phyloP scores from a whole-genome alignment of 2,329 filamentous ascomycete species.

The Epichloe gansuensis region DNA sequence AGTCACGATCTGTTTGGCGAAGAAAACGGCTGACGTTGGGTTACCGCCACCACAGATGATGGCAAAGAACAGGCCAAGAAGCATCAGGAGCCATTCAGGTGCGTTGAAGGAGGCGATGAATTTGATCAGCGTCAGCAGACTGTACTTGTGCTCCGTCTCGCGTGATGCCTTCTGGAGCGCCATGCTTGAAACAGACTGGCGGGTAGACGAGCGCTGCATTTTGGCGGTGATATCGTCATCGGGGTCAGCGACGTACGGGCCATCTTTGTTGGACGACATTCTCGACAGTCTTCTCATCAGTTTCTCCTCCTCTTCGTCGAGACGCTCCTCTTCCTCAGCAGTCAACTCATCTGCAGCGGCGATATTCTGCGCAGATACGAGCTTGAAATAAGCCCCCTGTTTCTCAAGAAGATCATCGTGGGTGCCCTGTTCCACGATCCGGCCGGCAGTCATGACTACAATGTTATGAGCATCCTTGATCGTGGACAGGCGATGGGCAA shows the following conservation, averaged over 20 bases:
- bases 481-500: slow-evolving; percentile 88
- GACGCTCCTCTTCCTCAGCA: slow-evolving; percentile 35
- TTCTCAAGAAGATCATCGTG: slow-evolving; percentile 66
- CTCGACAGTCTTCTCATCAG: slow-evolving; percentile 29
- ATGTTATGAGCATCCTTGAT: slow-evolving; percentile 94
- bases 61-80: slow-evolving; percentile 58
- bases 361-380: slow-evolving; percentile 83
- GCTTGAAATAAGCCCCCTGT: slow-evolving; percentile 63
- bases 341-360: slow-evolving; percentile 43
- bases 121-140: slow-evolving; percentile 63
- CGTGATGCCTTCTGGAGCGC: slow-evolving; percentile 44
- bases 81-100: slow-evolving; percentile 58
- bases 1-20: slow-evolving; percentile 73
- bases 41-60: slow-evolving; percentile 72
- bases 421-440: slow-evolving; percentile 85
- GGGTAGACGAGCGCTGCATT: slow-evolving; percentile 40
- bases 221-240: slow-evolving; percentile 48
- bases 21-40: slow-evolving; percentile 57
- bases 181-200: slow-evolving; percentile 55
- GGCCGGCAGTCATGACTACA: slow-evolving; percentile 74
- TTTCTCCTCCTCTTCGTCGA: slow-evolving; percentile 37
- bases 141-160: slow-evolving; percentile 46
- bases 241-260: slow-evolving; percentile 37
- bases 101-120: slow-evolving; percentile 71
- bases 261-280: slow-evolving; percentile 27